Conservation (phyloP, 768 basidiomycete genomes). For the Sarcomyxa edulis region DNA sequence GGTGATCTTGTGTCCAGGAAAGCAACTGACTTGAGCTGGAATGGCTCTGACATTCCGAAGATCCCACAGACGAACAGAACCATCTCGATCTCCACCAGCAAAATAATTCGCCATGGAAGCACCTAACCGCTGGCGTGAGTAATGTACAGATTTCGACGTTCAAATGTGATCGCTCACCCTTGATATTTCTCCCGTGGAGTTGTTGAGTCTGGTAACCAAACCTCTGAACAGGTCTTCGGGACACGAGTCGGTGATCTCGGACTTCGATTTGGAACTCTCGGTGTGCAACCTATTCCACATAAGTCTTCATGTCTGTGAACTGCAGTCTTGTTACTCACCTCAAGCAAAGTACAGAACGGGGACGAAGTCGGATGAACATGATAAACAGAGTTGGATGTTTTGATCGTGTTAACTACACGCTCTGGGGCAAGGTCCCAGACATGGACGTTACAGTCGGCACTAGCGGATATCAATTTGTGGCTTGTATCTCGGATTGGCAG, state of each 20-base stretch:
- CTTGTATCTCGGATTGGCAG: constrained; percentile 38
- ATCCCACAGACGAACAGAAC: constrained; percentile 43
- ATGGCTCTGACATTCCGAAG: constrained; percentile 28
- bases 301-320: background rate
- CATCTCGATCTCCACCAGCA: constrained; percentile 37
- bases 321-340: constrained; percentile 33
- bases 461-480: constrained; percentile 40
- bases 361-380: constrained; percentile 33
- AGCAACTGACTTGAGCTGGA: constrained; percentile 15
- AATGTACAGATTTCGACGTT: too few species aligned
- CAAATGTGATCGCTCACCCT: constrained; percentile 35
- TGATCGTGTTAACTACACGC: constrained; percentile 33
- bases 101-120: constrained; percentile 24
- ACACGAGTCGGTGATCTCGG: constrained; percentile 38
- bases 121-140: constrained; percentile 3
- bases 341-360: constrained; percentile 35
- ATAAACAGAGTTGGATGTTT: constrained; percentile 36
- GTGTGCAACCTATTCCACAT: constrained; percentile 34
- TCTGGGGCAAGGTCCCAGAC: constrained; percentile 43
- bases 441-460: constrained; percentile 41
- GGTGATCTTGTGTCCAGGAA: background rate
- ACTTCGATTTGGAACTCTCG: constrained; percentile 48
- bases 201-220: constrained; percentile 37
- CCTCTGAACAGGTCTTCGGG: constrained; percentile 27
- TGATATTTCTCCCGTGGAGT: constrained; percentile 37